Base-by-base conservation (phyloP, 1,139 yeast species). In the Candida sanyaensis region DNA sequence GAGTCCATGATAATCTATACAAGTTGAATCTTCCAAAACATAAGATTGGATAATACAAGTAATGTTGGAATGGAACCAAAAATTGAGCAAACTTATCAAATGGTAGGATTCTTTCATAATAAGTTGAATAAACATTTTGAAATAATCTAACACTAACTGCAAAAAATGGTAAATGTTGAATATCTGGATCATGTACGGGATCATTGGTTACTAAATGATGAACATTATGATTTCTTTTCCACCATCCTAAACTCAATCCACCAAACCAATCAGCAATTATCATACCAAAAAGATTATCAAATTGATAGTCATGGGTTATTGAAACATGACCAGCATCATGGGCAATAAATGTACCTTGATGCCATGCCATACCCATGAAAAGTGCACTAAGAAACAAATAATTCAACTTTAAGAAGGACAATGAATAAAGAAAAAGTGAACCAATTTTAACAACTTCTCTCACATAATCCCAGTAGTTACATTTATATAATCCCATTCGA, bases 171-270 rank as follows among this genome's bases (percentile, higher is more conserved):
- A 90, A 66, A 66, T 90, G 97, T 65, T 91, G 97, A 61, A 90
- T 91, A 68, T 90, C 97, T 0, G 97, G 97, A 61, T 91, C 97
- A 63, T 90, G 96, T 1, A 86, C 86, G 0, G 97, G 97, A 60
- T 90, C 96, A 64, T 90, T 90, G 12, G 97, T 87, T 47, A 90
- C 78, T 48, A 90, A 69, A 65, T 90, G 97, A 63, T 91, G 97
- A 23, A 90, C 96, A 63, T 90, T 90, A 65, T 90, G 97, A 65
- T 88, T 90, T 45, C 93, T 76, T 60, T 90, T 91, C 97, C 97
- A 90, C 97, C 97, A 90, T 1, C 96, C 96, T 34, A 89, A 65
- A 45, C 96, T 88, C 45, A 90, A 72, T 0, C 97, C 97, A n/a
- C 97, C 97, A 48, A 84, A 67, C 73, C 79, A 89, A 55, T 88